phyloP scores from a whole-genome alignment of 163 green algal genomes.

The Scenedesmus sp. region DNA sequence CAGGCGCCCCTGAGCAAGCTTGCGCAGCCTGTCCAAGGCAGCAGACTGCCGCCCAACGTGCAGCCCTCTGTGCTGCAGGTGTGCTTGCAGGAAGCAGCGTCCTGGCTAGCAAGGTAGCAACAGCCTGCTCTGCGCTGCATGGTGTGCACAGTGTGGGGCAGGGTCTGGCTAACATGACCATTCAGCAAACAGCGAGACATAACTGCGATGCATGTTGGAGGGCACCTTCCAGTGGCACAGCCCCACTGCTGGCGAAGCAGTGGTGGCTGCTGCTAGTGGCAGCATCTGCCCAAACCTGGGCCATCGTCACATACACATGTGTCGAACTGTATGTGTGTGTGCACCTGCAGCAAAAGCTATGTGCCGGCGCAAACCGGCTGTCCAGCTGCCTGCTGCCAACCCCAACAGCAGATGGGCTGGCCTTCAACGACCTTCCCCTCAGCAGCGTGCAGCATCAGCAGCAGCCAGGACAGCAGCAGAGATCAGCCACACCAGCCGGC shows the following conservation, averaged over 20 bases:
- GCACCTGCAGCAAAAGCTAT: conserved; percentile 37
- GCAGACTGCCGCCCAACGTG: conserved; percentile 34
- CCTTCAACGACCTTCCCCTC: background rate
- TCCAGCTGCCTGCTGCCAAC: conserved; percentile 19
- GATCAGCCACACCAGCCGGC: background rate
- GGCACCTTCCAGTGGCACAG: too few relatives aligned
- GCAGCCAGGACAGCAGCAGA: conserved; percentile 7
- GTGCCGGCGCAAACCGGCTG: conserved; percentile 7
- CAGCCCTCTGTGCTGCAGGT: conserved; percentile 39
- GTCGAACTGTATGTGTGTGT: background rate
- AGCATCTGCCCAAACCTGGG: too few relatives aligned
- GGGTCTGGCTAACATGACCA: background rate
- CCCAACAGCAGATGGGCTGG: conserved; percentile 13
- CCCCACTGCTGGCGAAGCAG: background rate
- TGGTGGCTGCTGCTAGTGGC: background rate
- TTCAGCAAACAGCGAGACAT: background rate
- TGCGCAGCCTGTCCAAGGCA: background rate
- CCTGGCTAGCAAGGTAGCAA: background rate
- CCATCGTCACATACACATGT: background rate
- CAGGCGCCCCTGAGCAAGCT: conserved; percentile 38
- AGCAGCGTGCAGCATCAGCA: conserved; percentile 14
- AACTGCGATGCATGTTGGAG: too few relatives aligned
- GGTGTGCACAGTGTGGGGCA: too few relatives aligned
- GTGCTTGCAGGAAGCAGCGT: background rate
- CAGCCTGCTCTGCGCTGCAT: background rate